Percentiles rank a stretch among this genome's conserved stretches.
Evolutionary conservation across 768 basidiomycete genomes (phyloP).

Genomic region (Hericium rajendrae): DNA sequence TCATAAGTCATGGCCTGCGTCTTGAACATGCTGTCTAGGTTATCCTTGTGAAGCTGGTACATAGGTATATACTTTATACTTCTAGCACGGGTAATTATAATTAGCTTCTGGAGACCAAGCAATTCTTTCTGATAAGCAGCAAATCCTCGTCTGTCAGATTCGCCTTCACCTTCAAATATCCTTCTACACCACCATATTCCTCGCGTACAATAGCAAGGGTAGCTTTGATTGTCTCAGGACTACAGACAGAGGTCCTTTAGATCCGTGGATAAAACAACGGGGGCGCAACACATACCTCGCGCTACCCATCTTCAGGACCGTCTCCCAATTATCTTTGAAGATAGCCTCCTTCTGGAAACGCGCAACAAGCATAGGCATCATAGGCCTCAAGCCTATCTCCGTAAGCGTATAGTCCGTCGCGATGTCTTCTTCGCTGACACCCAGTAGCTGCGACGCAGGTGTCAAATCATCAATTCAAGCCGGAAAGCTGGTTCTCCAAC

Average conservation of each 20-base stretch:
- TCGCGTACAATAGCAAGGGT: background rate
- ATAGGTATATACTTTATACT: no score
- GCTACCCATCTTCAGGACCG: slow-evolving; percentile 8
- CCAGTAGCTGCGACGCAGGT: slow-evolving; percentile 10
- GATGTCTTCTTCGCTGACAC: slow-evolving; percentile 15
- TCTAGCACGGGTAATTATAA: no score
- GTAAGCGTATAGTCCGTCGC: slow-evolving; percentile 16
- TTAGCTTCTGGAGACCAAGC: background rate
- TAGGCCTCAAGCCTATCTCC: slow-evolving; percentile 11
- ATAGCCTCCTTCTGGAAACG: slow-evolving; percentile 7
- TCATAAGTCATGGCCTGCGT: no score
- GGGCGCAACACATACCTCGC: background rate
- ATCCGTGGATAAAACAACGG: no score
- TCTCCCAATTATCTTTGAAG: slow-evolving; percentile 6
- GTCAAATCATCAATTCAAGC: background rate
- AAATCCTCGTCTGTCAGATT: slow-evolving; percentile 1
- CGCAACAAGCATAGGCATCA: slow-evolving; percentile 3
- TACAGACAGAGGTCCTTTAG: background rate
- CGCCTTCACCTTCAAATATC: background rate
- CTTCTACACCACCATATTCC: background rate
- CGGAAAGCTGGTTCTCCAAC: background rate
- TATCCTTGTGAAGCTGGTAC: no score
- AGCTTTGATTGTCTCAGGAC: background rate
- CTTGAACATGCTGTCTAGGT: no score
- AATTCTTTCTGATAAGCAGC: background rate